Percentiles rank a stretch among this genome's conserved stretches.
phyloP scores from a whole-genome alignment of 2,329 filamentous ascomycete genomes.

The Metarhizium anisopliae region DNA sequence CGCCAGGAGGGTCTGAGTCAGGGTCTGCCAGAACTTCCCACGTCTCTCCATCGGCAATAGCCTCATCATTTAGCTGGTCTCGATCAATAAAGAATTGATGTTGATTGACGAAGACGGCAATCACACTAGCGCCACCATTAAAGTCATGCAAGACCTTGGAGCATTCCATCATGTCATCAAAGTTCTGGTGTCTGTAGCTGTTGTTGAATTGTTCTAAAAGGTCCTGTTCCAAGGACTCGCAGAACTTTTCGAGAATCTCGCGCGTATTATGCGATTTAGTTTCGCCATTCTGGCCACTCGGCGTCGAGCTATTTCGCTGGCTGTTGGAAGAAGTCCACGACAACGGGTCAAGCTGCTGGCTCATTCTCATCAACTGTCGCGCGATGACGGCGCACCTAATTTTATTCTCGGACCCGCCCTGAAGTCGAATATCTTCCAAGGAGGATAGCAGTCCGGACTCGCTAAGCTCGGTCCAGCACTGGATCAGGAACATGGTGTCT shows the following conservation, averaged over 20 bases:
- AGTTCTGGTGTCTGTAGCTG: conserved; percentile 90
- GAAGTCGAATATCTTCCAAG: conserved; percentile 80
- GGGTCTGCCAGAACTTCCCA: conserved; percentile 95
- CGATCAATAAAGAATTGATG: conserved; percentile 99
- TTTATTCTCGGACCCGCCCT: conserved; percentile 82
- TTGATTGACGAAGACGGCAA: conserved; percentile 94
- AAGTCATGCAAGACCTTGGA: conserved; percentile 91
- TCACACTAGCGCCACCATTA: conserved; percentile 90
- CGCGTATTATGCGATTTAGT: conserved; percentile 57
- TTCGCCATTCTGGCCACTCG: conserved; percentile 33
- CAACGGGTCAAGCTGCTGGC: conserved; percentile 73
- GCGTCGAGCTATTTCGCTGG: conserved; percentile 39
- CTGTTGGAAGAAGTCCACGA: conserved; percentile 60
- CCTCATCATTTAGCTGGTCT: conserved; percentile 82
- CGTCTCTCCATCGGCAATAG: conserved; percentile 62
- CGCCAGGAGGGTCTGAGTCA: conserved; percentile 80
- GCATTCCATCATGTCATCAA: conserved; percentile 96
- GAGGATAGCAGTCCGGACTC: conserved; percentile 78
- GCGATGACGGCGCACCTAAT: conserved; percentile 91
- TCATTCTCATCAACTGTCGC: conserved; percentile 87
- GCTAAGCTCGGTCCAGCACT: conserved; percentile 94
- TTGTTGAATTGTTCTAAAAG: conserved; percentile 94
- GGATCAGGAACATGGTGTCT: conserved; percentile 89
- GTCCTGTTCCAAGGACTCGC: conserved; percentile 91
- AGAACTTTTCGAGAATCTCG: conserved; percentile 92